Evolutionary conservation across 306 rosid species (phyloP).

Genomic region (Begonia masoniana): DNA sequence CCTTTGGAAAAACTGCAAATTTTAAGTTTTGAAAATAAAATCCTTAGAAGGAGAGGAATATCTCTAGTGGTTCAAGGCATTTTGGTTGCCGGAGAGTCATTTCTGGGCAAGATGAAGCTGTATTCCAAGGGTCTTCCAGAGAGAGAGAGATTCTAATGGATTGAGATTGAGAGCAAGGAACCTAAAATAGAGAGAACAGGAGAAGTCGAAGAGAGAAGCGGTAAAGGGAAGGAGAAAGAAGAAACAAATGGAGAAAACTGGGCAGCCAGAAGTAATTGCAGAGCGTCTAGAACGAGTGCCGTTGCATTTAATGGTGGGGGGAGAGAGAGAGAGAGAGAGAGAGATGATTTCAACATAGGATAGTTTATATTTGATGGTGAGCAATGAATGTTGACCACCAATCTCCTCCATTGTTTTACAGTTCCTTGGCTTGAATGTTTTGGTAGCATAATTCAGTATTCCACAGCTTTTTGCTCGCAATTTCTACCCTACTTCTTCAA

Average conservation of each 20-base stretch:
- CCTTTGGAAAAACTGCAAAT: background rate
- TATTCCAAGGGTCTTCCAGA: background rate
- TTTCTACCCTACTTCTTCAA: too few species aligned
- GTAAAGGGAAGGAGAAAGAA: conserved; percentile 15
- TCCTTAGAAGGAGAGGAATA: background rate
- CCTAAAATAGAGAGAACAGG: background rate
- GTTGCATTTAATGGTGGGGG: conserved; percentile 79
- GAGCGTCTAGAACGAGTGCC: conserved; percentile 95
- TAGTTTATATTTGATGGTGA: conserved; percentile 4
- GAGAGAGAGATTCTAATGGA: background rate
- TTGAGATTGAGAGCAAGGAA: background rate
- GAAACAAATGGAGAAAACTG: conserved; percentile 33
- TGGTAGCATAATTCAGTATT: too few species aligned
- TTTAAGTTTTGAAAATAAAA: background rate
- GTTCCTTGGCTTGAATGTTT: background rate
- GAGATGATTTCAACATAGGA: conserved; percentile 9
- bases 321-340: conserved; percentile 8
- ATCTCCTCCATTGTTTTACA: conserved; percentile 8
- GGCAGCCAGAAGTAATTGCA: conserved; percentile 81
- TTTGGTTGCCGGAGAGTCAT: too few species aligned
- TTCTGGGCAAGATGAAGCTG: background rate
- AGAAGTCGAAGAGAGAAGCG: background rate
- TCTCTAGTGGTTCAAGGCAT: too few species aligned
- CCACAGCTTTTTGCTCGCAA: too few species aligned
- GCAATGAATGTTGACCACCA: conserved; percentile 49